Evolutionary conservation across 208 protist genomes (phyloP).

Genomic region (Wallacemonas collosoma): DNA sequence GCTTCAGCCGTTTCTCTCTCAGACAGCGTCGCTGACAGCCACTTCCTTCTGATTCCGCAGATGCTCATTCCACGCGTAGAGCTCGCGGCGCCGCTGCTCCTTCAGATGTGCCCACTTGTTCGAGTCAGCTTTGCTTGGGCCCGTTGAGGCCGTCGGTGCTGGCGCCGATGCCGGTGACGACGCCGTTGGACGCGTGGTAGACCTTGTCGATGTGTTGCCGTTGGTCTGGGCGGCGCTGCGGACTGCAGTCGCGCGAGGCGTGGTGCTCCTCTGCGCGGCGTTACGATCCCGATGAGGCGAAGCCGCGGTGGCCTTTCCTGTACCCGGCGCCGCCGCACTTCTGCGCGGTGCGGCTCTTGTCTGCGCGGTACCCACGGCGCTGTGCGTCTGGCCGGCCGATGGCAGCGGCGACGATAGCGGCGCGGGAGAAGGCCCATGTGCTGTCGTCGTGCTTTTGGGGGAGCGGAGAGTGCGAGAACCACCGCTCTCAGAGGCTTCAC

Average conservation of each 20-base stretch:
- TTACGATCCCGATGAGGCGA: slow-evolving; percentile 5
- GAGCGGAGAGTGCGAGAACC: not conserved
- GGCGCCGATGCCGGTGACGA: not conserved
- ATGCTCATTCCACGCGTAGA: slow-evolving; percentile 84
- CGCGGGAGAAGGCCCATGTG: not conserved
- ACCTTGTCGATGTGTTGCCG: not conserved
- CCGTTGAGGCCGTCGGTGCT: not conserved
- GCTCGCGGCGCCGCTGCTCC: slow-evolving; percentile 62
- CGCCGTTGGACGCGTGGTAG: not conserved
- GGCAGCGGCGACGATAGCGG: too few species aligned
- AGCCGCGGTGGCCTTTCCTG: not conserved
- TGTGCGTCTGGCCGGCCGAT: too few species aligned
- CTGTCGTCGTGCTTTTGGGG: not conserved
- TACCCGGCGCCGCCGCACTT: too few species aligned
- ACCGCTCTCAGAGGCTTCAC: too few species aligned
- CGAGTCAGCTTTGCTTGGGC: not conserved
- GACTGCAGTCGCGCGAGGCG: not conserved
- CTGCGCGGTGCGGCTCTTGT: too few species aligned
- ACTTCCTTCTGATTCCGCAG: slow-evolving; percentile 40
- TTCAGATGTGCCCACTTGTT: slow-evolving; percentile 25
- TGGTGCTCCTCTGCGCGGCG: not conserved
- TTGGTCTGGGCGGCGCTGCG: slow-evolving; percentile 1
- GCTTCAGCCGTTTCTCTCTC: not conserved
- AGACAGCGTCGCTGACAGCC: slow-evolving; percentile 45
- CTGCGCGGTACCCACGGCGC: too few species aligned